Evolutionary conservation across 768 basidiomycete genomes (phyloP).

Genomic region (Baorangia bicolor): DNA sequence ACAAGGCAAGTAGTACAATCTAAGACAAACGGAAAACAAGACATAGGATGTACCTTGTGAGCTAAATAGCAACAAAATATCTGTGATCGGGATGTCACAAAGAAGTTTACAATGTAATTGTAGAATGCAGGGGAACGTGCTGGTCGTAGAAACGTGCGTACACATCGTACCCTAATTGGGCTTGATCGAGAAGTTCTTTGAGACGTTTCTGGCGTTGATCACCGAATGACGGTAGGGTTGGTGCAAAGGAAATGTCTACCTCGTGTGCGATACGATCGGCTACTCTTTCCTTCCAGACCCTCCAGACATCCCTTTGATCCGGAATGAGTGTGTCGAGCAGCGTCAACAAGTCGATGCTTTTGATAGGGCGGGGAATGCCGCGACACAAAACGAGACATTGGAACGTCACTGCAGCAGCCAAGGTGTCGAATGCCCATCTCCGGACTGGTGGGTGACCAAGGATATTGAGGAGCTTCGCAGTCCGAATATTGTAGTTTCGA

Average conservation of each 20-base stretch:
- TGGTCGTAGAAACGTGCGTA: neutral
- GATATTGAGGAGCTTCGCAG: conserved; percentile 1
- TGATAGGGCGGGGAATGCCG: neutral
- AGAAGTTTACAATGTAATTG: neutral
- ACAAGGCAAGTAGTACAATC: no score
- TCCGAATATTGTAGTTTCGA: neutral
- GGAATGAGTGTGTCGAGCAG: no score
- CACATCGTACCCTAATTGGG: neutral
- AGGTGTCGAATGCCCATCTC: conserved; percentile 4
- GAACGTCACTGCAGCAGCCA: no score
- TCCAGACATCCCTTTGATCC: no score
- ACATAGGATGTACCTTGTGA: no score
- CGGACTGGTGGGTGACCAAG: conserved; percentile 1
- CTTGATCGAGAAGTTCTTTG: conserved; percentile 3
- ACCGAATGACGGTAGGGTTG: no score
- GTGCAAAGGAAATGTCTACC: no score
- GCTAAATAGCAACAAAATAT: no score
- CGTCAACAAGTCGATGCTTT: neutral
- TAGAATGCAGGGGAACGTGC: neutral
- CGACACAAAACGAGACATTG: conserved; percentile 3
- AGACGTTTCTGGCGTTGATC: neutral
- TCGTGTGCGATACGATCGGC: no score
- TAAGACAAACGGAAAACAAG: no score
- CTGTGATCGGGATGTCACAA: no score
- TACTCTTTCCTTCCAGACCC: no score